Evolutionary conservation across 352 stramenopile genomes (phyloP).

Genomic region (Phytopythium chamaehyphon): DNA sequence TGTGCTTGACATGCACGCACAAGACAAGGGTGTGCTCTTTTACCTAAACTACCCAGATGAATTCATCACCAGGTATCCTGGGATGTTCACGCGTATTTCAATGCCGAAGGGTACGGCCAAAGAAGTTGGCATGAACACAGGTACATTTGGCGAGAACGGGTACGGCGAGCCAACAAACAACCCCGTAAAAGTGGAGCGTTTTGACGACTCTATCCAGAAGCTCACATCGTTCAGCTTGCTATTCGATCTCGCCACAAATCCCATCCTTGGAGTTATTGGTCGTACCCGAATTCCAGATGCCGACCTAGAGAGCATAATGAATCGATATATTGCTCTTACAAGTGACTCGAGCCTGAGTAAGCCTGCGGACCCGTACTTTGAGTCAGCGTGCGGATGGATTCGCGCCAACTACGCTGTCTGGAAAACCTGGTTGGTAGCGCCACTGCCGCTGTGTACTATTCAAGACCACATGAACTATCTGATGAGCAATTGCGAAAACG

Average conservation of each 20-base stretch:
- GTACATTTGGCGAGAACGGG: slow-evolving; percentile 23
- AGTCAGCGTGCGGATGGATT: slow-evolving; percentile 20
- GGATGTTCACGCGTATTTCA: slow-evolving; percentile 17
- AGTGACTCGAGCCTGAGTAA: background rate
- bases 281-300: slow-evolving; percentile 8
- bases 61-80: slow-evolving; percentile 13
- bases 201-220: slow-evolving; percentile 27
- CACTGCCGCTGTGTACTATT: slow-evolving; percentile 16
- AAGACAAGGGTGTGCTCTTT: slow-evolving; percentile 15
- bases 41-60: slow-evolving; percentile 27
- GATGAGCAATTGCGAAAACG: slow-evolving; percentile 7
- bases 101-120: slow-evolving; percentile 16
- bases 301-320: slow-evolving; percentile 3
- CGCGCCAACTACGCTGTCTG: slow-evolving; percentile 20
- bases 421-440: slow-evolving; percentile 14
- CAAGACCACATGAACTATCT: slow-evolving; percentile 8
- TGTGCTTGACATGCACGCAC: slow-evolving; percentile 10
- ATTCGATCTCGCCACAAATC: slow-evolving; percentile 9
- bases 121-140: slow-evolving; percentile 5
- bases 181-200: slow-evolving; percentile 24
- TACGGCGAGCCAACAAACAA: slow-evolving; percentile 16
- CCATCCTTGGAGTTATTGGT: too few species aligned
- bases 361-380: slow-evolving; percentile 12
- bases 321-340: background rate
- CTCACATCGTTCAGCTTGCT: slow-evolving; percentile 18